phyloP scores from a whole-genome alignment of 177 flowering plant species.

The Vitis hybrid region DNA sequence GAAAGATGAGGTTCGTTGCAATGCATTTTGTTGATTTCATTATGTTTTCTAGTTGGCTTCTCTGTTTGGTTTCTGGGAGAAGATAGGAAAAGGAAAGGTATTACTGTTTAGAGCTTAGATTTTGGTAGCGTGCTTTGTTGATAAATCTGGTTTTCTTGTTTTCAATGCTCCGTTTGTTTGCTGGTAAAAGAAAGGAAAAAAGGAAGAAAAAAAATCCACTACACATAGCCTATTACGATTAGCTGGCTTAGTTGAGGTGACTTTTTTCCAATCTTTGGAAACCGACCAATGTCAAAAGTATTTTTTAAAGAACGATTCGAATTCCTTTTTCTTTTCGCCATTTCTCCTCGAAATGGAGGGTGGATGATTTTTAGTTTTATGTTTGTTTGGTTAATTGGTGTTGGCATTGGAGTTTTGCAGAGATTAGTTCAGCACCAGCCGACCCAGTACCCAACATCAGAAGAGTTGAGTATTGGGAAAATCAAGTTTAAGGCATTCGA shows the following conservation, averaged over 20 bases:
- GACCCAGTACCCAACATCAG: constrained; percentile 52
- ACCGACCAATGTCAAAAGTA: background rate
- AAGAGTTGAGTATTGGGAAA: constrained; percentile 50
- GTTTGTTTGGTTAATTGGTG: background rate
- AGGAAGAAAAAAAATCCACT: background rate
- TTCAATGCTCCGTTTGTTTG: constrained; percentile 3
- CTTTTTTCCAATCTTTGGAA: background rate
- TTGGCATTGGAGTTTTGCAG: constrained; percentile 20
- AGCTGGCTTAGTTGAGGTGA: too few relatives aligned
- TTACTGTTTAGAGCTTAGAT: too few relatives aligned
- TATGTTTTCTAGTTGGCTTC: background rate
- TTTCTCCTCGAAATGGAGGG: background rate
- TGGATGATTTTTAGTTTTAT: background rate
- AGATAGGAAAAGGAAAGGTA: background rate
- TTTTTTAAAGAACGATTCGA: too few relatives aligned
- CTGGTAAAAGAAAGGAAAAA: background rate
- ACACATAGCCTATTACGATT: too few relatives aligned
- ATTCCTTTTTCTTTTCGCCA: too few relatives aligned
- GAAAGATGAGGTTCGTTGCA: constrained; percentile 24
- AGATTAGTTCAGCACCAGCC: constrained; percentile 58
- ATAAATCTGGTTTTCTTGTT: background rate
- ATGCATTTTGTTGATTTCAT: background rate
- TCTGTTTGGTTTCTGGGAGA: constrained; percentile 1
- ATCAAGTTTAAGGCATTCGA: constrained; percentile 58
- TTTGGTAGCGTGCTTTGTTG: too few relatives aligned